phyloP scores from a whole-genome alignment of 2,329 filamentous ascomycete genomes.

The Alternaria arborescens region DNA sequence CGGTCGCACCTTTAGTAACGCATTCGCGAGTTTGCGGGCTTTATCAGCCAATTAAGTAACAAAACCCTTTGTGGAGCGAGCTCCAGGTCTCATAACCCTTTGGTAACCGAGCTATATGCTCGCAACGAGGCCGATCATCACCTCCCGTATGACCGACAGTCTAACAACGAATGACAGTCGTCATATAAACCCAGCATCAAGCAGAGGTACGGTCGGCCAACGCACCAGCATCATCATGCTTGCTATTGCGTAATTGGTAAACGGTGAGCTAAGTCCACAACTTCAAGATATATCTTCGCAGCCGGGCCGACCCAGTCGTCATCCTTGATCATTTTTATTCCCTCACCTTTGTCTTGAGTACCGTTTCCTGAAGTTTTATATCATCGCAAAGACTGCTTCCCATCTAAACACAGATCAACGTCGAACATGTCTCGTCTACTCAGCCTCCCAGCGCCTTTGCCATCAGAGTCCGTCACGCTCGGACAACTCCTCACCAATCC shows the following conservation, averaged over 20 bases:
- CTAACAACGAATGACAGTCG: slow-evolving; percentile 18
- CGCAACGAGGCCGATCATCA: slow-evolving; percentile 20
- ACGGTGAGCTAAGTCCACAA: slow-evolving; percentile 10
- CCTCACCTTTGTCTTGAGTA: not conserved
- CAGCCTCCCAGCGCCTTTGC: slow-evolving; percentile 35
- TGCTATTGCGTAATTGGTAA: slow-evolving; percentile 1
- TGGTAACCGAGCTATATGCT: slow-evolving; percentile 10
- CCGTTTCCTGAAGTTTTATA: not conserved
- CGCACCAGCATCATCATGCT: slow-evolving; percentile 11
- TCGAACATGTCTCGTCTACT: slow-evolving; percentile 33
- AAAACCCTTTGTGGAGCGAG: slow-evolving; percentile 22
- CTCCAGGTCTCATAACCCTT: slow-evolving; percentile 8
- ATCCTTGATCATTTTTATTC: not conserved
- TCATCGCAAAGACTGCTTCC: too few relatives aligned
- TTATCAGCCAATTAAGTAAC: slow-evolving; percentile 26
- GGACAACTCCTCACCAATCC: slow-evolving; percentile 44
- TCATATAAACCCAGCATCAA: slow-evolving; percentile 3
- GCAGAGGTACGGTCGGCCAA: not conserved
- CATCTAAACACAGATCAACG: not conserved
- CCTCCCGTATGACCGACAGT: slow-evolving; percentile 34
- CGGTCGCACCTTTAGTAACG: slow-evolving; percentile 7
- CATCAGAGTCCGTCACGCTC: slow-evolving; percentile 29
- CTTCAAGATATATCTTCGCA: slow-evolving; percentile 9
- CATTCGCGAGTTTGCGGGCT: slow-evolving; percentile 10
- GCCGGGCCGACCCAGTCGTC: not conserved